Conservation (phyloP, 257 asterid species). For the Anisodus acutangulus region DNA sequence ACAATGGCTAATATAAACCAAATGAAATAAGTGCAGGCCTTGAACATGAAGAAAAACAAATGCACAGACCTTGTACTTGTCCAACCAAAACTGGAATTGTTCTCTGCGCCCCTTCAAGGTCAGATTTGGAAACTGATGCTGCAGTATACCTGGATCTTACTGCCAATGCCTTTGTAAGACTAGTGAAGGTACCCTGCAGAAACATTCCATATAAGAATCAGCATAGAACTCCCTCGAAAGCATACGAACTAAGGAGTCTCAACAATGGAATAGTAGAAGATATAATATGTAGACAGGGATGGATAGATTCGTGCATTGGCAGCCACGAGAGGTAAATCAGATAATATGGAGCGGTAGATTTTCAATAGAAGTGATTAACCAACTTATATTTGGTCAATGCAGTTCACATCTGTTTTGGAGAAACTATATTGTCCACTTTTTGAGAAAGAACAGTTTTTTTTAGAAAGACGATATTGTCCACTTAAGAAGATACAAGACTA, state of each 20-base stretch:
- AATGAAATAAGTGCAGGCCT: constrained; percentile 6
- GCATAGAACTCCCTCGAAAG: constrained; percentile 10
- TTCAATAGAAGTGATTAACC: not conserved
- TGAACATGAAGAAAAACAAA: constrained; percentile 7
- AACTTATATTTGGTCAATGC: not conserved
- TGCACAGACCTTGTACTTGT: constrained; percentile 54
- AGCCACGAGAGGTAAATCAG: not conserved
- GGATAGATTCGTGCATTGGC: not conserved
- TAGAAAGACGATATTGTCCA: not conserved
- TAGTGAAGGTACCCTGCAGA: constrained; percentile 59
- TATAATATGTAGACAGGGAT: constrained; percentile 9
- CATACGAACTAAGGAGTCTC: not conserved
- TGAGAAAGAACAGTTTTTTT: too few relatives aligned
- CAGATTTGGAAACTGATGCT: constrained; percentile 48
- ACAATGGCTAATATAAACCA: not conserved
- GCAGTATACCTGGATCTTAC: constrained; percentile 44
- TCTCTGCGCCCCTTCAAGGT: constrained; percentile 45
- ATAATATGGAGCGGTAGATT: not conserved
- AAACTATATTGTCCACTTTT: not conserved
- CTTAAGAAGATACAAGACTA: not conserved
- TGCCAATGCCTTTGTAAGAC: constrained; percentile 50
- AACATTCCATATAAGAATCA: constrained; percentile 25
- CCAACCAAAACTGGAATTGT: constrained; percentile 44
- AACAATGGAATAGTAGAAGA: not conserved
- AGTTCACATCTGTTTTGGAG: not conserved